Evolutionary conservation across 768 basidiomycete genomes (phyloP), one percentile per base, ranked within the genome.

Genomic region (Kwoniella sp.): DNA sequence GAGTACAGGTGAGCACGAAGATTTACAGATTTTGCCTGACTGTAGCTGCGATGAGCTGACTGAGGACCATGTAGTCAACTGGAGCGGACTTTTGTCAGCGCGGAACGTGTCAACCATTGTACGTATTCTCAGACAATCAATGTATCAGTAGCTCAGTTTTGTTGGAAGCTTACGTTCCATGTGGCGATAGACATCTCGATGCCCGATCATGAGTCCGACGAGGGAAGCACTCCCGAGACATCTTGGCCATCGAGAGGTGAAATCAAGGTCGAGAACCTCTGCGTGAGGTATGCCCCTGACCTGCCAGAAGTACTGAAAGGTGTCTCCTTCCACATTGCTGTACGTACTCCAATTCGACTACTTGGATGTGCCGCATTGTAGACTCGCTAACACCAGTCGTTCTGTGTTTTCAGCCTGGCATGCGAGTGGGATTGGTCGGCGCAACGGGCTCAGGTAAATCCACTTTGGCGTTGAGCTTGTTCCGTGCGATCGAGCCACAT

Each of bases 31-130:
- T 13, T 33, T n/a, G n/a, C n/a, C 33, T 33, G 19, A 4, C 22
- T 19, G 22, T 0, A 44, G 22, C 37, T 47, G 10, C 15, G 17
- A n/a, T 13, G 7, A 21, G 21, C 6, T 58, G 47, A 12, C 49
- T 12, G 49, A 15, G n/a, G 6, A 17, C 36, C 24, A 22, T 4
- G 24, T 25, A 69, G 70, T 7, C 59, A 69, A 10, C 57, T 79
- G 6, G 78, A 80, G 25, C 68, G 71, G 36, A 73, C 74, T 1
- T 78, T 80, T 67, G 77, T 80, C 22, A 69, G 71, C 15, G 80
- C 75, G 1, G 78, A 80, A 51, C 60, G 80, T 22, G 62, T 80
- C 55, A 69, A 72, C 30, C 69, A 76, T 22, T 78, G 77, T 78
- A 25, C 67, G 70, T 66, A 27, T 17, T n/a, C n/a, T n/a, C n/a